A percentile compares a stretch with the other conserved stretches of the same genome.
Conservation (phyloP, 768 basidiomycete genomes). For the Chalciporus pseudorubinellus region DNA sequence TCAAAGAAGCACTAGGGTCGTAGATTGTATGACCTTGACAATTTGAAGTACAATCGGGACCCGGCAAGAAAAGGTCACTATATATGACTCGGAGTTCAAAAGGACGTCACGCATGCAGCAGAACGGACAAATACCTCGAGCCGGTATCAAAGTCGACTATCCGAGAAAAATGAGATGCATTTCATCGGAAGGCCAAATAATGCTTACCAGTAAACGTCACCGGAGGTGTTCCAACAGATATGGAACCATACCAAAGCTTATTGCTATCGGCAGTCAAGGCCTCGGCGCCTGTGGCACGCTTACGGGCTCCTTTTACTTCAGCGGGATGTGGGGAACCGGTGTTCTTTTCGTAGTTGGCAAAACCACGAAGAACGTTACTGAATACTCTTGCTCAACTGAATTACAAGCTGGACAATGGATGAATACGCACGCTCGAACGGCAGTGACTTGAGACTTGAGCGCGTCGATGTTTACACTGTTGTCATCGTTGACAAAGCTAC, state of each 20-base stretch:
- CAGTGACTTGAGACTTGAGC: constrained; percentile 4
- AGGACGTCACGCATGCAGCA: background rate
- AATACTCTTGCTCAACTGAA: background rate
- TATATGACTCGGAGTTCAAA: background rate
- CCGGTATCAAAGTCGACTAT: constrained; percentile 31
- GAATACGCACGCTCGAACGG: constrained; percentile 8
- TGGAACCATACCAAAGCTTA: constrained; percentile 4
- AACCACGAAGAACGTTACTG: background rate
- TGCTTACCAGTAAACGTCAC: constrained; percentile 7
- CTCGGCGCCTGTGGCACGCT: background rate
- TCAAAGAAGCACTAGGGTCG: constrained; percentile 22
- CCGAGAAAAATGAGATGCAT: background rate
- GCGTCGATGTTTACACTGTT: constrained; percentile 3
- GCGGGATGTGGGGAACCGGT: background rate
- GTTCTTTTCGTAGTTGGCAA: background rate
- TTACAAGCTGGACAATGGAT: background rate
- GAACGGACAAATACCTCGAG: constrained; percentile 11
- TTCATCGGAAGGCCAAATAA: no score
- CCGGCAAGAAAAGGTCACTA: constrained; percentile 18
- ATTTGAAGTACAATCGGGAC: background rate
- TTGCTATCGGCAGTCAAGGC: background rate
- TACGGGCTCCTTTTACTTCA: background rate
- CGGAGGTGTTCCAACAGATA: constrained; percentile 3
- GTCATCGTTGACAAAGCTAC: constrained; percentile 4
- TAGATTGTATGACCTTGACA: constrained; percentile 32